Conservation (phyloP, 257 asterid species). For the Coffea eugenioides region DNA sequence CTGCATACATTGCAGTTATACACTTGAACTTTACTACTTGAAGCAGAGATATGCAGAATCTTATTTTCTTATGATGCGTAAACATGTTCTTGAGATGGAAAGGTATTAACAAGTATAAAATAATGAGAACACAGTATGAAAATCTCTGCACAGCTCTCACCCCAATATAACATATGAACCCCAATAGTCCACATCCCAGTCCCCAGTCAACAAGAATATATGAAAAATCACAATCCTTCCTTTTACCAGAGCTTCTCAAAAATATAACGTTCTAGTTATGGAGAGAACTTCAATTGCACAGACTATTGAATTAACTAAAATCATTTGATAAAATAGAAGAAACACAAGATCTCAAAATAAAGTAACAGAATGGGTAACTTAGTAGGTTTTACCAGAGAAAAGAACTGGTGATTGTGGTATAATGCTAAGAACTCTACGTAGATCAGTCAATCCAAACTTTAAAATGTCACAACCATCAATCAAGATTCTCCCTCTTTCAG, state of each 20-base stretch:
- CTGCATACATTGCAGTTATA: neutral
- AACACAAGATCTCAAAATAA: neutral
- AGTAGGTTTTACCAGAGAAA: conserved; percentile 68
- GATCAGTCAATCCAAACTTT: conserved; percentile 81
- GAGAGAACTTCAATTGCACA: neutral
- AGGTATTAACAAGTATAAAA: neutral
- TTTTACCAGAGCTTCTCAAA: neutral
- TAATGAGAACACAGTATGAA: neutral
- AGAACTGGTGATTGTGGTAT: conserved; percentile 97
- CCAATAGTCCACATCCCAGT: neutral
- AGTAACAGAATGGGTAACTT: too few relatives aligned
- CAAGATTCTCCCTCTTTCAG: conserved; percentile 74
- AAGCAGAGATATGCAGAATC: neutral
- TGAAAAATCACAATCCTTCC: neutral
- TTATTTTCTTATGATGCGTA: neutral
- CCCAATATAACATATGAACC: neutral
- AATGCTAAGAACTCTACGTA: conserved; percentile 89
- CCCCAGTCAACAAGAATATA: neutral
- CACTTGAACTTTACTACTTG: neutral
- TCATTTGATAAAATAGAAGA: neutral
- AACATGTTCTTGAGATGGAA: neutral
- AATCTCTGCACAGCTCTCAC: neutral
- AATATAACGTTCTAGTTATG: neutral
- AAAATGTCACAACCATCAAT: conserved; percentile 74
- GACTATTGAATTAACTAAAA: neutral